phyloP scores from a whole-genome alignment of 1,139 yeast genomes.

The Zygosaccharomyces pseudobailii region DNA sequence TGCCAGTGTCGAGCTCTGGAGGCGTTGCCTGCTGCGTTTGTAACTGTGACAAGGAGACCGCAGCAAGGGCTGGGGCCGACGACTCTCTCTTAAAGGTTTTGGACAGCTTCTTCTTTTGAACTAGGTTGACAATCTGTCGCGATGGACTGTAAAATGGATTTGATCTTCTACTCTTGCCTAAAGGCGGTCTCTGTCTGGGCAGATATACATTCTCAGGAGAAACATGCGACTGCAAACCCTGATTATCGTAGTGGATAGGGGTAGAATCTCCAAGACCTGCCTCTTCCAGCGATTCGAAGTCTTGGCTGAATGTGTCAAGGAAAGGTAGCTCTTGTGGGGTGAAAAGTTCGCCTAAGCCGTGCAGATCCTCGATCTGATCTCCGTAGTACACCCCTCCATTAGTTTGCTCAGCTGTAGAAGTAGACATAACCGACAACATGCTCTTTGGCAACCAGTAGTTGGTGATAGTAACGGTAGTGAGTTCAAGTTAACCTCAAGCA shows the following conservation, averaged over 20 bases:
- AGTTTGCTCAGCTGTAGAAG: neutral
- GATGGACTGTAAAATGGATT: slow-evolving; percentile 26
- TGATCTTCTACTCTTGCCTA: slow-evolving; percentile 12
- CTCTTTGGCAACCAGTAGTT: neutral
- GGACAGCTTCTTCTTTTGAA: slow-evolving; percentile 11
- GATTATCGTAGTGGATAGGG: neutral
- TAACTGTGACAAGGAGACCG: neutral
- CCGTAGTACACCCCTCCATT: neutral
- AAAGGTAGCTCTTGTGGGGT: slow-evolving; percentile 2
- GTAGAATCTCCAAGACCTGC: neutral
- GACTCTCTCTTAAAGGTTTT: slow-evolving; percentile 10
- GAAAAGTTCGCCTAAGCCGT: neutral
- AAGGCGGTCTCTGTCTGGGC: slow-evolving; percentile 4
- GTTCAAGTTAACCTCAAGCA: neutral
- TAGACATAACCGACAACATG: slow-evolving; percentile 2
- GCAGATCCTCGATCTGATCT: slow-evolving; percentile 3
- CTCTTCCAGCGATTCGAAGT: neutral
- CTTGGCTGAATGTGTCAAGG: neutral
- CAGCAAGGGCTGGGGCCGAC: slow-evolving; percentile 5
- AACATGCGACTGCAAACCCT: neutral
- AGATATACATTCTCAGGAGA: slow-evolving; percentile 2
- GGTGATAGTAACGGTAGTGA: neutral
- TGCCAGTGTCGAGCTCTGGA: neutral
- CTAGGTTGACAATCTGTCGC: slow-evolving; percentile 18
- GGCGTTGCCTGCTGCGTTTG: slow-evolving; percentile 1